Evolutionary conservation across 192 early-diverging fungal genomes (phyloP).

Genomic region (Glomus cerebriforme): DNA sequence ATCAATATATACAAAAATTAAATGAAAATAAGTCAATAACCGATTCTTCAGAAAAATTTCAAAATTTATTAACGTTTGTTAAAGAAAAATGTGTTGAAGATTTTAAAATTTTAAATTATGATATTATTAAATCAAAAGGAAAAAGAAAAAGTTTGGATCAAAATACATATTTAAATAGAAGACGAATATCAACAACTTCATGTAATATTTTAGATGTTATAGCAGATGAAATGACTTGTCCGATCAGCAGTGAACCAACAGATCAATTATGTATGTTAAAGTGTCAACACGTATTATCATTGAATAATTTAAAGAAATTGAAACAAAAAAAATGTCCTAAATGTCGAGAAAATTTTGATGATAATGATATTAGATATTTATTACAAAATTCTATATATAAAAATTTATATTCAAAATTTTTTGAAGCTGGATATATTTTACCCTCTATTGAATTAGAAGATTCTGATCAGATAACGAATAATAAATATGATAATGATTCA

Average conservation of each 20-base stretch:
- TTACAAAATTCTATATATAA: not conserved
- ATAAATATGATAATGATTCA: not conserved
- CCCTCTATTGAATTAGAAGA: not conserved
- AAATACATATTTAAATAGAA: too few species aligned
- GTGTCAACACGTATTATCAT: not conserved
- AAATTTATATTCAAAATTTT: not conserved
- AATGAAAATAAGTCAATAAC: not conserved
- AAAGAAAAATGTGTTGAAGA: not conserved
- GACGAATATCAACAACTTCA: too few species aligned
- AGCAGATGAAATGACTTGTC: not conserved
- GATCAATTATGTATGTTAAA: not conserved
- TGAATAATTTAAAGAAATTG: not conserved
- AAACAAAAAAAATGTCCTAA: not conserved
- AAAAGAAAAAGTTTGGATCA: not conserved
- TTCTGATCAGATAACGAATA: not conserved
- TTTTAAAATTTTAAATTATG: not conserved
- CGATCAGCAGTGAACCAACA: not conserved
- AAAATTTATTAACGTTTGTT: not conserved
- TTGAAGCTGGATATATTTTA: not conserved
- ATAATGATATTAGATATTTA: not conserved
- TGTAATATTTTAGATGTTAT: not conserved
- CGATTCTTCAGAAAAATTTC: not conserved
- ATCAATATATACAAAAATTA: not conserved
- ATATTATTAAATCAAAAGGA: not conserved
- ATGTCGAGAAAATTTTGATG: not conserved